These are phyloP conservation scores for Furcasterigmium furcatum DNA, from an alignment of 2,329 filamentous ascomycete genomes.

Conservation along the genomic window DNA sequence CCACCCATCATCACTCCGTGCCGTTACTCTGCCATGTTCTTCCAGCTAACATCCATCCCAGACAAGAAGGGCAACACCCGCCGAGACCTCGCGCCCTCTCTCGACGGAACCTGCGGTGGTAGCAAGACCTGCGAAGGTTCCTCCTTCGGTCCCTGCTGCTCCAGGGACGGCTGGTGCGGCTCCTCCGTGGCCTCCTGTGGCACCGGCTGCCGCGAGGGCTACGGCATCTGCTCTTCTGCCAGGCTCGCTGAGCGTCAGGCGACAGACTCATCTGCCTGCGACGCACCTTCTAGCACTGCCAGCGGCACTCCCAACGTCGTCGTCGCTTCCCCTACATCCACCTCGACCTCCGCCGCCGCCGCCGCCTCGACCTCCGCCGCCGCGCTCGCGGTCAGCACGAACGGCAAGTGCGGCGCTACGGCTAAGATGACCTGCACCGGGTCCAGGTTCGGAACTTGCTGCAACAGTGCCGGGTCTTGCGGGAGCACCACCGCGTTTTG, in stretches of 20 bases:
- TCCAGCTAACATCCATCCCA: too few species aligned
- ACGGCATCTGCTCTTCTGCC: slow-evolving; percentile 13
- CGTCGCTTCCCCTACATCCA: not conserved
- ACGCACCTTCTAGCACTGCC: not conserved
- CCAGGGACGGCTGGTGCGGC: slow-evolving; percentile 33
- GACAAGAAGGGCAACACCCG: too few species aligned
- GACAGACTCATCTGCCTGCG: not conserved
- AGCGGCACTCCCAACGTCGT: not conserved
- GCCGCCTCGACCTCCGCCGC: slow-evolving; percentile 1
- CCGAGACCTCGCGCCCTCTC: slow-evolving; percentile 5
- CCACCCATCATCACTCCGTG: too few species aligned
- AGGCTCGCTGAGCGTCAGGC: not conserved
- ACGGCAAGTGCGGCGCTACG: slow-evolving; percentile 6
- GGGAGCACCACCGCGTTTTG: too few species aligned
- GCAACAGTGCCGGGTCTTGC: not conserved
- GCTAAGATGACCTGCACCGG: slow-evolving; percentile 2
- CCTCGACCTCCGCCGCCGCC: not conserved
- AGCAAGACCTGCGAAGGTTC: slow-evolving; percentile 28
- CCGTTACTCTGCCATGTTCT: too few species aligned
- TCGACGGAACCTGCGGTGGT: slow-evolving; percentile 30
- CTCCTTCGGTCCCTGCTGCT: slow-evolving; percentile 34
- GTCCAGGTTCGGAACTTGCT: not conserved
- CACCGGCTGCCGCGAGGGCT: slow-evolving; percentile 23
- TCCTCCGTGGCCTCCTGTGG: slow-evolving; percentile 16
- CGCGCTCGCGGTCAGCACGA: slow-evolving; percentile 4